Evolutionary conservation across 805 yeast species (phyloP).

Genomic region (Wickerhamiella slavikovae): DNA sequence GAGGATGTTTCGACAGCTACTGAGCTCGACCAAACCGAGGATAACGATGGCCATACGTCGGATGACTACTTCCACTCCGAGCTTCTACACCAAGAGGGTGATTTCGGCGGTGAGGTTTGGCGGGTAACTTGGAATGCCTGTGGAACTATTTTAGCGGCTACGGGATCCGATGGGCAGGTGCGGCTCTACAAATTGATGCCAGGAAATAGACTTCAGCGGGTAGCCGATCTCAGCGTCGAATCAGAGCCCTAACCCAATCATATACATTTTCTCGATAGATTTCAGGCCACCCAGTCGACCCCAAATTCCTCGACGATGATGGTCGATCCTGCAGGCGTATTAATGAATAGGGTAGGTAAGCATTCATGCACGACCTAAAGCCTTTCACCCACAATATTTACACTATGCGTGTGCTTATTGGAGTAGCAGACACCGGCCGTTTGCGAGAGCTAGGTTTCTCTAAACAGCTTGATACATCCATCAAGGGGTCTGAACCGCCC

Average conservation of each 20-base stretch:
- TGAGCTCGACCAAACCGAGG: not conserved
- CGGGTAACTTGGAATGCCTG: conserved; percentile 87
- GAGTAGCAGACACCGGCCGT: conserved; percentile 32
- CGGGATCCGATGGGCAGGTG: conserved; percentile 89
- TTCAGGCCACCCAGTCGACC: not conserved
- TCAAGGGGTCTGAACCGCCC: conserved; percentile 45
- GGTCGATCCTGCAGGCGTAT: too few species aligned
- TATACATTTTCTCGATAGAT: too few species aligned
- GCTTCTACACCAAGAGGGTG: conserved; percentile 44
- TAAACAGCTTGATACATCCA: conserved; percentile 63
- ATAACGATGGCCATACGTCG: conserved; percentile 3
- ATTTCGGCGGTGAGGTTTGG: conserved; percentile 86
- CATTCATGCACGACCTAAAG: too few species aligned
- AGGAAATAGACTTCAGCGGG: conserved; percentile 71
- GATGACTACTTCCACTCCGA: conserved; percentile 25
- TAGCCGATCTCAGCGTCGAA: conserved; percentile 63
- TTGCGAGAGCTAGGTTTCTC: conserved; percentile 38
- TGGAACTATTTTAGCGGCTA: conserved; percentile 77
- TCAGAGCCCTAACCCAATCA: too few species aligned
- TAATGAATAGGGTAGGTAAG: too few species aligned
- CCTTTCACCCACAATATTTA: too few species aligned
- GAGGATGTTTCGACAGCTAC: conserved; percentile 4
- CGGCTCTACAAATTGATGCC: conserved; percentile 83
- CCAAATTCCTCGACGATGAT: not conserved
- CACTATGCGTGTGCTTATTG: conserved; percentile 30